Evolutionary conservation across 129 eudicot species (phyloP), one percentile per base, ranked within the genome.

Genomic region (Lactuca saligna): DNA sequence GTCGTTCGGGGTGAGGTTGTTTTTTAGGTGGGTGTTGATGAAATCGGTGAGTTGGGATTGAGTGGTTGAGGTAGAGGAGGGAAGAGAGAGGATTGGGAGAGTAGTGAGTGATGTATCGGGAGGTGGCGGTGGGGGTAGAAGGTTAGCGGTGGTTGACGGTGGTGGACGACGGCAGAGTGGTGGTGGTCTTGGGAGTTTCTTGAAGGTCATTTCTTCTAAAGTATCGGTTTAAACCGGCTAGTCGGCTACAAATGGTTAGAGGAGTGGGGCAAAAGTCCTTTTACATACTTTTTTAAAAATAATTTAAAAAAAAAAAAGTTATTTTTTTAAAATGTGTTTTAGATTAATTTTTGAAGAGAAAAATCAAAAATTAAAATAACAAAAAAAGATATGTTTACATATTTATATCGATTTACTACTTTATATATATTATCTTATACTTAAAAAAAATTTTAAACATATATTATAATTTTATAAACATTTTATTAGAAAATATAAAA

Each of bases 1-100:
- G 15, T 84, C 68, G 10, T 44, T 58, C 13, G 97, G 75, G 66
- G 94, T 88, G 81, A 83, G 71, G 53, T 86, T 69, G 79, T 61
- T 82, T 32, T 61, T 80, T 49, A 91, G 94, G 69, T 91, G 85
- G 60, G 80, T 25, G 73, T 82, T 68, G 76, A 88, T 77, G 81
- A 91, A 83, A 50, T 53, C 65, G 38, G 77, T 75, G 59, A 91
- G 82, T 71, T 85, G 86, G 44, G 82, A 50, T 75, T 76, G 85
- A 61, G 83, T 77, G 17, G 86, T 70, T 20, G 78, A 49, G 57
- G 74, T 31, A 63, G 73, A 14, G 51, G 84, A 33, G 51, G 72
- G 12, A 75, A 64, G 32, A 57, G 67, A 66, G 59, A 70, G 83
- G 54, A 60, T 69, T 57, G 81, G 87, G 65, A 78, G 74, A n/a